phyloP scores from a whole-genome alignment of 352 stramenopile genomes.

The Phytopythium vexans region DNA sequence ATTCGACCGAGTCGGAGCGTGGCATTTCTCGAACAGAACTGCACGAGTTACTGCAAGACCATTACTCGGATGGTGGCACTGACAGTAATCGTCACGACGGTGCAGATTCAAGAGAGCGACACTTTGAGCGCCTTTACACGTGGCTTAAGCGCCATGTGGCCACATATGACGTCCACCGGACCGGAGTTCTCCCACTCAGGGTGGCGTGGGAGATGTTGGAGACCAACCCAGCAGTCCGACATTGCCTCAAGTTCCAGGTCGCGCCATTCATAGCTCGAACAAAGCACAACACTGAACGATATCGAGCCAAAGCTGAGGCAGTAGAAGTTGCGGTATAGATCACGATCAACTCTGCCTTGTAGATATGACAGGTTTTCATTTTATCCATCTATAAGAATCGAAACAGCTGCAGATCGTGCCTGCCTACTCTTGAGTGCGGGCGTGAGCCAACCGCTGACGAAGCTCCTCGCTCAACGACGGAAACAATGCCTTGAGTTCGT shows the following conservation, averaged over 20 bases:
- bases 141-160: conserved; percentile 73
- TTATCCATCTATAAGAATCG: too few species aligned
- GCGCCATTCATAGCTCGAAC: conserved; percentile 35
- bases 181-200: conserved; percentile 30
- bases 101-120: conserved; percentile 6
- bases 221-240: conserved; percentile 34
- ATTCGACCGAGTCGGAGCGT: conserved; percentile 44
- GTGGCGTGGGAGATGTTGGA: conserved; percentile 42
- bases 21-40: conserved; percentile 55
- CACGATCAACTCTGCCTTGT: neutral
- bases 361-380: neutral
- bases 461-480: conserved; percentile 30
- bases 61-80: conserved; percentile 16
- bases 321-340: conserved; percentile 17
- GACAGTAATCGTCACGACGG: neutral
- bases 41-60: conserved; percentile 54
- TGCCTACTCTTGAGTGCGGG: neutral
- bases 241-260: conserved; percentile 48
- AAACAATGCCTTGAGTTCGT: conserved; percentile 14
- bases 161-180: conserved; percentile 32
- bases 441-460: conserved; percentile 12
- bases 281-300: conserved; percentile 43
- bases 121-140: conserved; percentile 69
- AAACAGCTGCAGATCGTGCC: neutral
- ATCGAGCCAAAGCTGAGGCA: conserved; percentile 34